Evolutionary conservation across 495 filamentous ascomycete species (phyloP).

Genomic region (Trichoderma gamsii): DNA sequence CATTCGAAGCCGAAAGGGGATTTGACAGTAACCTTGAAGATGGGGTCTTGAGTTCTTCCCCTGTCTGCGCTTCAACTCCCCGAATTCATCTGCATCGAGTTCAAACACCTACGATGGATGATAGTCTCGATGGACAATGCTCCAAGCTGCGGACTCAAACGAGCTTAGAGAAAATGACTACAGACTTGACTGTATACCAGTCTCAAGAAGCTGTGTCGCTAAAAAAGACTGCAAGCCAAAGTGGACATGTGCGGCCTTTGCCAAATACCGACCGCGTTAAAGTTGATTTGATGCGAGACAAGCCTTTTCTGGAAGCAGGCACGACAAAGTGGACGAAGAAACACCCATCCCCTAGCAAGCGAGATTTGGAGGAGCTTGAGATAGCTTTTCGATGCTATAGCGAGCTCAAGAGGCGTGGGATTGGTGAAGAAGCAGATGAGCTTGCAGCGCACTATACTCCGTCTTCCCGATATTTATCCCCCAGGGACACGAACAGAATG

Average conservation of each 20-base stretch:
- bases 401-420: background rate
- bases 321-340: slow-evolving; percentile 6
- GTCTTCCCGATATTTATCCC: background rate
- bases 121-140: background rate
- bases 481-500: slow-evolving; percentile 5
- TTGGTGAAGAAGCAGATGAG: slow-evolving; percentile 10
- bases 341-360: slow-evolving; percentile 17
- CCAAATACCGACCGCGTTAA: background rate
- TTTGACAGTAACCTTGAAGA: slow-evolving; percentile 15
- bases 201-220: background rate
- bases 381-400: slow-evolving; percentile 4
- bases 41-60: slow-evolving; percentile 9
- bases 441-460: slow-evolving; percentile 3
- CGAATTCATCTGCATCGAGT: slow-evolving; percentile 4
- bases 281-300: background rate
- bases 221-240: background rate
- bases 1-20: slow-evolving; percentile 3
- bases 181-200: slow-evolving; percentile 4
- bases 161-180: background rate
- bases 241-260: background rate
- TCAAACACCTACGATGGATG: background rate
- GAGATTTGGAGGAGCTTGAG: slow-evolving; percentile 10
- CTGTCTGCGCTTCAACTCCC: slow-evolving; percentile 15
- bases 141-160: background rate
- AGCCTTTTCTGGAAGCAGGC: background rate